Evolutionary conservation across 257 asterid genomes (phyloP).

Genomic region (Solanum chiquidenum): DNA sequence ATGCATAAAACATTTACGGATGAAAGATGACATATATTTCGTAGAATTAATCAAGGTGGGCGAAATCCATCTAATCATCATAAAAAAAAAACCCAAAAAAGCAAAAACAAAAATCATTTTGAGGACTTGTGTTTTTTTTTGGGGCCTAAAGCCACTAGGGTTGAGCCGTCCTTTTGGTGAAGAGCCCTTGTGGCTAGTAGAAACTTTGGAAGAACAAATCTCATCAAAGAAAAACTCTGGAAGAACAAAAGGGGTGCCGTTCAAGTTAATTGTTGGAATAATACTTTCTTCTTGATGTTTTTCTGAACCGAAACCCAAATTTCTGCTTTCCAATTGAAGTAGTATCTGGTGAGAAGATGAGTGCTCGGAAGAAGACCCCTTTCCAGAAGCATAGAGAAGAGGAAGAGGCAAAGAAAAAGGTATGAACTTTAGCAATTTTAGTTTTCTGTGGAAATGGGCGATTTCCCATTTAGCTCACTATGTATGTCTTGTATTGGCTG

Average conservation of each 20-base stretch:
- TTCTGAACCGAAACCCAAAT: neutral
- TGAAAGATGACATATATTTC: too few relatives aligned
- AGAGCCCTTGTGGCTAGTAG: neutral
- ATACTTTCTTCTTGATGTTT: neutral
- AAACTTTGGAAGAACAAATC: neutral
- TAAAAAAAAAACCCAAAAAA: too few relatives aligned
- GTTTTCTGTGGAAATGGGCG: neutral
- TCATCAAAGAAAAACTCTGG: neutral
- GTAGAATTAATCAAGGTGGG: neutral
- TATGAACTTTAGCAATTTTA: neutral
- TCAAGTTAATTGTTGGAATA: neutral
- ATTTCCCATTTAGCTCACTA: neutral
- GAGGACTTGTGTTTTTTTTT: neutral
- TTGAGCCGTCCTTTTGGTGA: neutral
- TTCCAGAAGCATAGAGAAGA: constrained; percentile 96
- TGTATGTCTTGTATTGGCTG: constrained; percentile 2
- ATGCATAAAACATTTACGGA: neutral
- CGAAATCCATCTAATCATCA: neutral
- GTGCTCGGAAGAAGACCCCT: constrained; percentile 83
- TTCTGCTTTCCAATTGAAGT: constrained; percentile 7
- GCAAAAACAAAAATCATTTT: neutral
- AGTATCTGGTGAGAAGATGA: constrained; percentile 35
- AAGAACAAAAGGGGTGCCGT: neutral
- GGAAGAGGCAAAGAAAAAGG: constrained; percentile 91
- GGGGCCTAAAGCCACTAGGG: neutral